Evolutionary conservation across 768 basidiomycete genomes (phyloP), one percentile per base, ranked within the genome.

Genomic region (Termitomyces sp.): DNA sequence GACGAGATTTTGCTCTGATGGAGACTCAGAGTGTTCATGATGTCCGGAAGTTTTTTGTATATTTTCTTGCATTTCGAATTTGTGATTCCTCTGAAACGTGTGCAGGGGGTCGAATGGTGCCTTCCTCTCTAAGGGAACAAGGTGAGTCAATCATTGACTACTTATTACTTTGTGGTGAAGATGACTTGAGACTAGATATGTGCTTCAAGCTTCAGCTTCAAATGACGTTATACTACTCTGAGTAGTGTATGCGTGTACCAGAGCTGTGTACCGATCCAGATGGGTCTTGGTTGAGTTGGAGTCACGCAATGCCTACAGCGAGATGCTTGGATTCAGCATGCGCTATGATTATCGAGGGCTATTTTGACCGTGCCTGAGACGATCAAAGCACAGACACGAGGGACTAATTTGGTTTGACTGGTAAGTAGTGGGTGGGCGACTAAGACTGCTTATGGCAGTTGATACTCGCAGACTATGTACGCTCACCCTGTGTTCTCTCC

Each of bases 31-130:
- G 31, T 34, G 4, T 30, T 41, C 48, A 54, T 44, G 34, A 62
- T 59, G 13, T 15, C 50, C 42, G 62, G 60, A 64, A 69, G 67
- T 64, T 34, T 12, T 63, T 62, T 58, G 67, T 66, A 61, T 54
- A 54, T 39, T 64, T 50, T 24, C 45, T 36, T 33, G 33, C 46
- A 54, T 50, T 46, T 46, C 53, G 52, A 59, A 65, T 45, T 18
- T 56, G 51, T 63, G 55, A 65, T 63, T 53, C 57, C 58, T 62
- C 63, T 62, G 57, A 61, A 58, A 60, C 53, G 9, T 61, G 30
- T 31, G 54, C 61, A 63, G 65, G 54, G 46, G 60, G 65, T 55
- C 27, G 54, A 30, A 50, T 45, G 54, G 50, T 34, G 59, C 61
- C 62, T 64, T 55, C 58, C 55, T 46, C 55, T 46, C 22, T 42